Evolutionary conservation across 306 rosid genomes (phyloP).

Genomic region (Casuarina equisetifolia): DNA sequence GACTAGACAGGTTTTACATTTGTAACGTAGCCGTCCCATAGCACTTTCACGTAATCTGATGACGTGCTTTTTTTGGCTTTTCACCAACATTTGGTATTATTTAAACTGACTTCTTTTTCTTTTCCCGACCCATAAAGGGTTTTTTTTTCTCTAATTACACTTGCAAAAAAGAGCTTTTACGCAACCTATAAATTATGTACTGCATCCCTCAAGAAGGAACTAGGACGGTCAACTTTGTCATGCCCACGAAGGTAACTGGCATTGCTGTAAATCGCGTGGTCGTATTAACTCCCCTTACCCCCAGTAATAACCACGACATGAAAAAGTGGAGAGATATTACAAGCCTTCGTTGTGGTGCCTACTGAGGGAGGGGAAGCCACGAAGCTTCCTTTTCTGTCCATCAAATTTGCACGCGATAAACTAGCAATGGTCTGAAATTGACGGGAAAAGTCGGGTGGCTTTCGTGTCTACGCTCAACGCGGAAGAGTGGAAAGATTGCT

Average conservation of each 20-base stretch:
- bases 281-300: too few species aligned
- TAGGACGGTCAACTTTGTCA: background rate
- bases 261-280: background rate
- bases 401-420: slow-evolving; percentile 11
- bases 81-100: background rate
- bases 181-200: background rate
- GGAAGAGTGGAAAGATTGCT: too few species aligned
- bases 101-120: too few species aligned
- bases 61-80: background rate
- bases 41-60: background rate
- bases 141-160: too few species aligned
- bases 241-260: background rate
- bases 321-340: too few species aligned
- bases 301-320: too few species aligned
- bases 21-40: too few species aligned
- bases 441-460: background rate
- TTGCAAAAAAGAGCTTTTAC: too few species aligned
- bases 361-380: too few species aligned
- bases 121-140: too few species aligned
- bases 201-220: too few species aligned
- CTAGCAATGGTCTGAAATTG: background rate
- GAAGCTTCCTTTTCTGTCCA: slow-evolving; percentile 10
- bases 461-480: background rate
- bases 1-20: background rate
- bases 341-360: too few species aligned